A percentile compares a stretch with the other conserved stretches of the same genome.
These are phyloP conservation scores for Aspergillus diversus DNA, from an alignment of 495 filamentous ascomycete species.

Conservation along the genomic window DNA sequence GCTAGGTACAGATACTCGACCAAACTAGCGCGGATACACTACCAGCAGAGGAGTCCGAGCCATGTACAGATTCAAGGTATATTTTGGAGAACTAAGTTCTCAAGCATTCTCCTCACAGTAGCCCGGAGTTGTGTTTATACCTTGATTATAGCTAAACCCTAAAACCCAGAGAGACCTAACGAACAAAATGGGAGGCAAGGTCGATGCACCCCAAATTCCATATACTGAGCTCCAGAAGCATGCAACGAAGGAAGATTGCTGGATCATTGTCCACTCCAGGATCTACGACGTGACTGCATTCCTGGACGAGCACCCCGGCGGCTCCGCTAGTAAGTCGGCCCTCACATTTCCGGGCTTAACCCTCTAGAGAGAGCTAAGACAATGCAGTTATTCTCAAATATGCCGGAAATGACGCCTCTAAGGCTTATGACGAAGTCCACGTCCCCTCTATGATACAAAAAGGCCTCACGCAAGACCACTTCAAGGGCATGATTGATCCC, in stretches of 20 bases:
- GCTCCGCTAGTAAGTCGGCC: conserved; percentile 32
- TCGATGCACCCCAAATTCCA: background rate
- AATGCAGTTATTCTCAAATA: conserved; percentile 26
- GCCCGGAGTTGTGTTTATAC: background rate
- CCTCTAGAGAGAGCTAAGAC: background rate
- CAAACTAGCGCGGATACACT: background rate
- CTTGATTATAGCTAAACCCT: too few relatives aligned
- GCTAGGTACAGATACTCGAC: background rate
- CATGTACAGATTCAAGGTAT: too few relatives aligned
- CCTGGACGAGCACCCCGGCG: conserved; percentile 63
- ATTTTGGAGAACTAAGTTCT: background rate
- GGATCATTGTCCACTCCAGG: conserved; percentile 80
- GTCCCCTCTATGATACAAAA: conserved; percentile 32
- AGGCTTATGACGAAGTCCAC: conserved; percentile 61
- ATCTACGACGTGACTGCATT: conserved; percentile 85
- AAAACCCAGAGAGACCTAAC: background rate
- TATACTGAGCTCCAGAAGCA: conserved; percentile 4
- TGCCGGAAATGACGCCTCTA: conserved; percentile 65
- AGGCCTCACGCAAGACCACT: background rate
- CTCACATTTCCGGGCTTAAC: background rate
- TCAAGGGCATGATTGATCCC: background rate
- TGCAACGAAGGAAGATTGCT: conserved; percentile 63
- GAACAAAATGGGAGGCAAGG: conserved; percentile 6
- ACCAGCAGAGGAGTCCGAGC: background rate
- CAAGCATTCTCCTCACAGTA: background rate